Base-by-base conservation (phyloP, 2,329 filamentous ascomycete genomes). In the Exophiala sp. region DNA sequence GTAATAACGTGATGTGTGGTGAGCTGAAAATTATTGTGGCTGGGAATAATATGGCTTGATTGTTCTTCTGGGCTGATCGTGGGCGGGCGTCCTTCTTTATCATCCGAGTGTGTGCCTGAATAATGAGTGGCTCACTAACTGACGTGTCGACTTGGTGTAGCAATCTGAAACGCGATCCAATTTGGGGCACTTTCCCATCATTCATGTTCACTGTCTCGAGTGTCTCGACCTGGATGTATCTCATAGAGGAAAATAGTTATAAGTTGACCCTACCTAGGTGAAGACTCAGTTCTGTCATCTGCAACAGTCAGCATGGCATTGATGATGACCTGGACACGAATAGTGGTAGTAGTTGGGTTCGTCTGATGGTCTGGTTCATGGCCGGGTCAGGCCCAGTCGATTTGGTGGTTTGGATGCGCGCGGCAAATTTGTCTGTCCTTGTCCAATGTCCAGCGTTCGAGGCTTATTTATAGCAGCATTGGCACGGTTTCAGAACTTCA, bases 161-260 rank as follows among this genome's bases (percentile, higher is more conserved):
- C 50, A 57, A 54, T 54, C 55, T 57, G 55, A 57, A 57, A 57
- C 55, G 55, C 47, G 12, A 38, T 43, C 50, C 55, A 57, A 57
- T 57, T 51, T 57, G 49, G 24, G 24, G 24, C 24, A 29, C 24
- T 29, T 29, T 29, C 45, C 40, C 45, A 40, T 47, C 42, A 32
- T 18, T 14, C 21, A 5, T 10, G 9, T 24, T 42, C 18, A 35
- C 33, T 35, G 33, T 2, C 9, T 3, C 16, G 16, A 18, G 16
- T 18, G 16, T 18, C 16, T 18, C 16, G 16, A 18, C 16, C 16
- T 18, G 16, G 16, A 18, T 18, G 16, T 18, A 18, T 18, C 16
- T 18, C 16, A 18, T 18, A 18, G 3, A 29, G 24, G 24, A 29
- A 29, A 29, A 29, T 29, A 8, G 24, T 29, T 8, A 18, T 18